These are phyloP conservation scores for Vanilla planifolia DNA, from an alignment of 106 monocot genomes.

Conservation along the genomic window DNA sequence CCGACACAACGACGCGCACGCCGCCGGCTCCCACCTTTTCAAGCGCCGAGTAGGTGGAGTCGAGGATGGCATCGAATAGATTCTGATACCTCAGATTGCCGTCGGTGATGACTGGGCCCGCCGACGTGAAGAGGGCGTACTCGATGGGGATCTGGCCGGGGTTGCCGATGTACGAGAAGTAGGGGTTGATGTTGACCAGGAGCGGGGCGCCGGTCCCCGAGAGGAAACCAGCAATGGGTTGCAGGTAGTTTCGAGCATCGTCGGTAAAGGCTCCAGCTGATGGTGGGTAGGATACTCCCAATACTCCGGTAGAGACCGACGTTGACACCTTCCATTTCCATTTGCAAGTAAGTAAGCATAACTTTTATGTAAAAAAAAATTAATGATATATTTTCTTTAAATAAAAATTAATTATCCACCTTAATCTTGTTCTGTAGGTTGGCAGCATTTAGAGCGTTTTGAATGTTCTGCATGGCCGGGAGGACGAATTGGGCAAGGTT, in stretches of 20 bases:
- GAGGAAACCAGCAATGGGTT: not conserved
- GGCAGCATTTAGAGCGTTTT: not conserved
- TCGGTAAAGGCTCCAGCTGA: not conserved
- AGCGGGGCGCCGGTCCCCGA: not conserved
- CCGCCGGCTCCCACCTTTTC: too few relatives aligned
- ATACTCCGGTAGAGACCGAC: too few relatives aligned
- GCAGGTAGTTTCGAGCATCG: not conserved
- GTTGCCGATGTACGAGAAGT: slow-evolving; percentile 1
- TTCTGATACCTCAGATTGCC: not conserved
- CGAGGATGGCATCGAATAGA: slow-evolving; percentile 5
- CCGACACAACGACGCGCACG: slow-evolving; percentile 1
- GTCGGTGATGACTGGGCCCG: not conserved
- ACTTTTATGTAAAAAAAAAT: too few relatives aligned
- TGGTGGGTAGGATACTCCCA: slow-evolving; percentile 2
- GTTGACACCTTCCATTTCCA: too few relatives aligned
- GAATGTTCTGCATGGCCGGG: not conserved
- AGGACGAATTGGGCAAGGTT: not conserved
- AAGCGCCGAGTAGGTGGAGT: too few relatives aligned
- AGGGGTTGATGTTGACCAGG: too few relatives aligned
- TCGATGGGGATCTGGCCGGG: not conserved
- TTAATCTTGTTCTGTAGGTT: not conserved
- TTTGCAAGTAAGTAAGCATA: too few relatives aligned
- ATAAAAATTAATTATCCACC: not conserved
- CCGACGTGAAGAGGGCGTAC: not conserved
- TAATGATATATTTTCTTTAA: too few relatives aligned